Evolutionary conservation across 2,329 filamentous ascomycete genomes (phyloP).

Genomic region (Talaromyces sp.): DNA sequence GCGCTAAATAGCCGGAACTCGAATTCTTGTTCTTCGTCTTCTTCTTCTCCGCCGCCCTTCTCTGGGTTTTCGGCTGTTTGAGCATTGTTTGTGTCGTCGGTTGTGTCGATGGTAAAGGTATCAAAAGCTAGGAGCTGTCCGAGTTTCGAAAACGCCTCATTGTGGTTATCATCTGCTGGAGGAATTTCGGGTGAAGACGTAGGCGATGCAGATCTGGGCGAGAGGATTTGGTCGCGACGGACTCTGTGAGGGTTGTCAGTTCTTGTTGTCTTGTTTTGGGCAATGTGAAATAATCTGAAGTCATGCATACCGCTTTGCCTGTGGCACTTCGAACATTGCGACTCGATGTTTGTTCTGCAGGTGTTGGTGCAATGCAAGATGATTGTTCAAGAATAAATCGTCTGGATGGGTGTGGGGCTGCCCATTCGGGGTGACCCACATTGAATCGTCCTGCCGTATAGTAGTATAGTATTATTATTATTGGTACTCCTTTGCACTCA

Average conservation of each 20-base stretch:
- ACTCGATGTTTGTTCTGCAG: not conserved
- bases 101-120: constrained; percentile 13
- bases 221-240: constrained; percentile 31
- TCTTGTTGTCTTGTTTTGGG: not conserved
- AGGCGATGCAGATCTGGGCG: constrained; percentile 22
- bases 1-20: constrained; percentile 39
- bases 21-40: constrained; percentile 38
- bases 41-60: constrained; percentile 15
- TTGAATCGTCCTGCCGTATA: not conserved
- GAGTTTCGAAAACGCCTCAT: constrained; percentile 21
- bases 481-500: not conserved
- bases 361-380: not conserved
- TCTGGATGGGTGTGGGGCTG: not conserved
- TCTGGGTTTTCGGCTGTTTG: constrained; percentile 1
- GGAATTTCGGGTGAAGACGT: constrained; percentile 24
- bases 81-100: not conserved
- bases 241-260: constrained; percentile 20
- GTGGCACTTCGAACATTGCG: constrained; percentile 31
- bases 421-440: not conserved
- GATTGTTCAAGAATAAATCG: not conserved
- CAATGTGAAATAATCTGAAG: not conserved
- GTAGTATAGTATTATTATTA: too few species aligned
- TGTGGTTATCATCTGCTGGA: constrained; percentile 19
- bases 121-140: constrained; percentile 30
- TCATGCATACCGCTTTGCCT: constrained; percentile 30